Evolutionary conservation across 441 rosid genomes (phyloP).

Genomic region (Corymbia calophylla): DNA sequence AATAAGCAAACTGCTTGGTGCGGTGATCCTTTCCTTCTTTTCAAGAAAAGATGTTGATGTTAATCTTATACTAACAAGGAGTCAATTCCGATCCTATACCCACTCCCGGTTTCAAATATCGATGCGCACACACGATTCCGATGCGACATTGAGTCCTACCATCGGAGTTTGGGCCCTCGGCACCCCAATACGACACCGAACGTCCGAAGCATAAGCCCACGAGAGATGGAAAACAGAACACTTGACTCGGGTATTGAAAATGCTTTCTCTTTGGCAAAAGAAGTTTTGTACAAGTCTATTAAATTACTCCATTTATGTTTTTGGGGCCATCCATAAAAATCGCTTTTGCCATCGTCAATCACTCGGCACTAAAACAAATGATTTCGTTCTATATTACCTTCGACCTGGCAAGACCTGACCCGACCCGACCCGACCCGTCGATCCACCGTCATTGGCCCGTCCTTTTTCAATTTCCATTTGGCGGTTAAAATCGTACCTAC

Average conservation of each 20-base stretch:
- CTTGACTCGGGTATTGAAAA: rapidly evolving
- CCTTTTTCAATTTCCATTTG: not conserved
- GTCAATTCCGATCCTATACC: not conserved
- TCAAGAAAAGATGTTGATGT: not conserved
- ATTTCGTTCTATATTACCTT: not conserved
- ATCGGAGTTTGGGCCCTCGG: not conserved
- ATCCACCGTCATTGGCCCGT: not conserved
- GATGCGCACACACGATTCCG: not conserved
- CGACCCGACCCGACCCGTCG: not conserved
- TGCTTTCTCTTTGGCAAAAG: not conserved
- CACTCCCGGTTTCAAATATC: not conserved
- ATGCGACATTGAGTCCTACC: not conserved
- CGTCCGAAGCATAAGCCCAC: rapidly evolving
- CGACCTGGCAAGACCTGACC: not conserved
- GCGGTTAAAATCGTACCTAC: not conserved
- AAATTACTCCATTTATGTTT: not conserved
- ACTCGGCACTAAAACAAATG: not conserved
- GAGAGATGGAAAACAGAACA: not conserved
- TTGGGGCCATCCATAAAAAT: not conserved
- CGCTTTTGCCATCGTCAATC: not conserved
- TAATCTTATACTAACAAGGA: not conserved
- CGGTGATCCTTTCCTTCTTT: not conserved
- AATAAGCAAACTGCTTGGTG: not conserved
- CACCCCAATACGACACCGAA: not conserved
- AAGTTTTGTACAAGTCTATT: not conserved